A percentile compares a stretch with the other conserved stretches of the same genome.
phyloP scores from a whole-genome alignment of 2,329 filamentous ascomycete genomes.

The Orbilia brochopaga region DNA sequence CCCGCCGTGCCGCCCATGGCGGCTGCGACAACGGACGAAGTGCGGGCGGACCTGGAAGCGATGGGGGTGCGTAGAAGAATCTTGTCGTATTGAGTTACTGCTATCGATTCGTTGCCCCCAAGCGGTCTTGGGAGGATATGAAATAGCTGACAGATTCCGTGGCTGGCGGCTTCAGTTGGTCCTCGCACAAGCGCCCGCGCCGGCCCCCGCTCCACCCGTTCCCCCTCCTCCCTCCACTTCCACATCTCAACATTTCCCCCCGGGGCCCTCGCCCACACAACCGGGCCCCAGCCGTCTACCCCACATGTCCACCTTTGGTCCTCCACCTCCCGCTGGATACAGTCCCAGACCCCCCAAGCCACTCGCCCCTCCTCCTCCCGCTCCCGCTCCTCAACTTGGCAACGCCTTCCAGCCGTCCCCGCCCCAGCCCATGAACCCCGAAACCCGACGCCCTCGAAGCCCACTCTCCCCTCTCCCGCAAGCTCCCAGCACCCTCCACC shows the following conservation, averaged over 20 bases:
- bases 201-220: constrained; percentile 15
- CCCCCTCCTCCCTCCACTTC: constrained; percentile 30
- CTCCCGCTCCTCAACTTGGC: constrained; percentile 28
- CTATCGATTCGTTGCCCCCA: constrained; percentile 50
- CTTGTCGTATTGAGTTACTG: constrained; percentile 57
- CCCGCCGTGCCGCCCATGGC: constrained; percentile 87
- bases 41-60: constrained; percentile 84
- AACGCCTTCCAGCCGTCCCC: constrained; percentile 48
- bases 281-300: constrained; percentile 37
- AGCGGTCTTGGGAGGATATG: constrained; percentile 50
- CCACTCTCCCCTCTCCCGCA: constrained; percentile 36
- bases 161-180: constrained; percentile 52
- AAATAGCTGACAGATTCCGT: constrained; percentile 50
- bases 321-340: constrained; percentile 25
- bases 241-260: constrained; percentile 24
- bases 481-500: constrained; percentile 26
- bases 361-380: constrained; percentile 16
- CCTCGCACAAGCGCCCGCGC: constrained; percentile 31
- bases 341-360: constrained; percentile 36
- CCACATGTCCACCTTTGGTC: constrained; percentile 45
- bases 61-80: constrained; percentile 74
- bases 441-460: constrained; percentile 37
- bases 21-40: constrained; percentile 72
- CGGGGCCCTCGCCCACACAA: constrained; percentile 33
- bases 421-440: constrained; percentile 33